Percentiles rank a stretch among this genome's conserved stretches.
Conservation (phyloP, 208 protist genomes). For the Leishmania mexicana region DNA sequence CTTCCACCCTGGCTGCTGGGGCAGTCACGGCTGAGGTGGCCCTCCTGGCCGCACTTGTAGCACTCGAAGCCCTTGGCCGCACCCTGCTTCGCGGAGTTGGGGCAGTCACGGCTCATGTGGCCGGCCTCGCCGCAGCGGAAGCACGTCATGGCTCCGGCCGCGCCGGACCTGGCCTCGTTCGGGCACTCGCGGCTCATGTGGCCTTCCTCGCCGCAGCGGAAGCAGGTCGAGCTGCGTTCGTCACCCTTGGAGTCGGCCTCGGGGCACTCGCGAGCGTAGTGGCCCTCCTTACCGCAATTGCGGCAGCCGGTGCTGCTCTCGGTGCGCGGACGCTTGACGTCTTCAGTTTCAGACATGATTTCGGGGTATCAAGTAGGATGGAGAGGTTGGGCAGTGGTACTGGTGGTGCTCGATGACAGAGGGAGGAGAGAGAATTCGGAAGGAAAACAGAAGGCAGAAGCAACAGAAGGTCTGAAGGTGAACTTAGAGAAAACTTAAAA, state of each 20-base stretch:
- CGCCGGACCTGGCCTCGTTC: constrained; percentile 39
- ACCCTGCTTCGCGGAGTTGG: constrained; percentile 58
- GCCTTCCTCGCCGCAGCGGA: constrained; percentile 61
- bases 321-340: constrained; percentile 29
- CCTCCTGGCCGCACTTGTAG: constrained; percentile 75
- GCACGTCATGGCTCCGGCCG: constrained; percentile 66
- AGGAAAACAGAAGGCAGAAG: background rate
- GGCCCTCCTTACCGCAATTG: constrained; percentile 83
- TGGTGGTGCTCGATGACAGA: background rate
- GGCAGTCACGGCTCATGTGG: constrained; percentile 89
- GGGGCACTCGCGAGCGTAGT: constrained; percentile 86
- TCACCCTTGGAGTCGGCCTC: constrained; percentile 44
- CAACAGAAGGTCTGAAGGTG: background rate
- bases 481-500: constrained; percentile 19
- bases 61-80: constrained; percentile 57
- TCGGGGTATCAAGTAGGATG: background rate
- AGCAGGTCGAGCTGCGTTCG: constrained; percentile 57
- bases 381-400: background rate
- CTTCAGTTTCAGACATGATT: constrained; percentile 37
- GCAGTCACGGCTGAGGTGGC: constrained; percentile 83
- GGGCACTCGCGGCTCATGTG: constrained; percentile 76
- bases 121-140: constrained; percentile 77
- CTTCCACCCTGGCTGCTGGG: constrained; percentile 44
- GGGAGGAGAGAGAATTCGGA: background rate
- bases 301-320: constrained; percentile 57